These are phyloP conservation scores for Suhomyces bolitotheri DNA, from an alignment of 1,139 yeast genomes.

Conservation along the genomic window DNA sequence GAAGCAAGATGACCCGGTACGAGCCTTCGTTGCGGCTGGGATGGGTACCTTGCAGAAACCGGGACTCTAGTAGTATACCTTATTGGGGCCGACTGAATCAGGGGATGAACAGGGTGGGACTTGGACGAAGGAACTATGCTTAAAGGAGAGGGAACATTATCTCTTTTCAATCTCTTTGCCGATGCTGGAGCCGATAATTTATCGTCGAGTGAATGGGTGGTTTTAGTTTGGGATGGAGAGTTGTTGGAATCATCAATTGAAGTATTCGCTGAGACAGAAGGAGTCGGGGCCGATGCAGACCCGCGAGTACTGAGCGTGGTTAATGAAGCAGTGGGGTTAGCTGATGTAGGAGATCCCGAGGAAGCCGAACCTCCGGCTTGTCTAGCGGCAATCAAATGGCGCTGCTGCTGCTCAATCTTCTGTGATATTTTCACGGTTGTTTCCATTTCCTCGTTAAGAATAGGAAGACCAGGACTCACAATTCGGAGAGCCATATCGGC, in stretches of 20 bases:
- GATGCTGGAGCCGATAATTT: constrained; percentile 24
- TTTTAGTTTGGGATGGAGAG: constrained; percentile 2
- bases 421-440: constrained; percentile 47
- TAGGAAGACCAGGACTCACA: constrained; percentile 52
- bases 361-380: constrained; percentile 14
- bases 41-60: constrained; percentile 9
- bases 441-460: constrained; percentile 47
- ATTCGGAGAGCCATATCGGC: constrained; percentile 38
- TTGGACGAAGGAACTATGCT: constrained; percentile 13
- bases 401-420: constrained; percentile 50
- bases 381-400: constrained; percentile 46
- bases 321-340: neutral
- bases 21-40: constrained; percentile 10
- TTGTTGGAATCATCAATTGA: constrained; percentile 3
- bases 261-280: constrained; percentile 7
- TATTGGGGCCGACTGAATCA: constrained; percentile 49
- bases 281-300: constrained; percentile 3
- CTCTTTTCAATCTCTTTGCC: constrained; percentile 44
- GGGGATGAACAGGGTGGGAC: constrained; percentile 23
- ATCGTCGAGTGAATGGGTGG: constrained; percentile 14
- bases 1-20: constrained; percentile 2
- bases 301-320: neutral
- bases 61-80: constrained; percentile 17
- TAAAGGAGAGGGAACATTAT: constrained; percentile 48
- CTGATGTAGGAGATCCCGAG: constrained; percentile 4